Evolutionary conservation across 306 rosid species (phyloP), one percentile per base, ranked within the genome.

Genomic region (Quillaja saponaria): DNA sequence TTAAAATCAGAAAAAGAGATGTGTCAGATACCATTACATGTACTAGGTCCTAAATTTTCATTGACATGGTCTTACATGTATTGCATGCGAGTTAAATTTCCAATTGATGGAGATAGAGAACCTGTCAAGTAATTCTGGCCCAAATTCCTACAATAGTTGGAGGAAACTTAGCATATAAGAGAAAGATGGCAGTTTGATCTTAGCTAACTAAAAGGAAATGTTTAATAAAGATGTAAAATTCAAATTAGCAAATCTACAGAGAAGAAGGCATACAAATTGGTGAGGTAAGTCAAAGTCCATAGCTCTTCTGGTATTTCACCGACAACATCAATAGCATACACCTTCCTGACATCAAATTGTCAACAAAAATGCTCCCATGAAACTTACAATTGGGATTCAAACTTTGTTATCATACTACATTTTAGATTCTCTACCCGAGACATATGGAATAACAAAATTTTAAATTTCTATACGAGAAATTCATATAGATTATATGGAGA

Each of bases 221-320:
- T 17, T 19, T 19, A 28, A 50, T 13, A 51, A 10, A 66, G 14
- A 46, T 19, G 7, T 18, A 53, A 66, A 54, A 16, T 10, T 6
- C 31, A 19, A 14, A 6, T 37, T 3, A 12, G 17, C 39, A 61
- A 50, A 39, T 10, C 7, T 46, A 37, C 1, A 28, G 37, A 16
- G 39, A 59, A 55, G 42, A 81, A 75, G 50, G 20, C 84, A 33
- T 88, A 91, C 97, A 87, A 60, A 68, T 78, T 74, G 76, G 70
- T 69, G 63, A 91, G 95, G 66, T 28, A 77, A 17, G 76, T 70
- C 35, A 87, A 79, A 62, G 80, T 85, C 97, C 97, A 85, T 21
- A 87, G 69, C 75, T 83, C 96, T 4, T 76, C 72, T 3, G 96
- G 96, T 42, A 91, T 80, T 37, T 72, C 85, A 55, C 89, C 83